Conservation (phyloP, 1,284 basidiomycete genomes). For the Anthracocystis walkeri region DNA sequence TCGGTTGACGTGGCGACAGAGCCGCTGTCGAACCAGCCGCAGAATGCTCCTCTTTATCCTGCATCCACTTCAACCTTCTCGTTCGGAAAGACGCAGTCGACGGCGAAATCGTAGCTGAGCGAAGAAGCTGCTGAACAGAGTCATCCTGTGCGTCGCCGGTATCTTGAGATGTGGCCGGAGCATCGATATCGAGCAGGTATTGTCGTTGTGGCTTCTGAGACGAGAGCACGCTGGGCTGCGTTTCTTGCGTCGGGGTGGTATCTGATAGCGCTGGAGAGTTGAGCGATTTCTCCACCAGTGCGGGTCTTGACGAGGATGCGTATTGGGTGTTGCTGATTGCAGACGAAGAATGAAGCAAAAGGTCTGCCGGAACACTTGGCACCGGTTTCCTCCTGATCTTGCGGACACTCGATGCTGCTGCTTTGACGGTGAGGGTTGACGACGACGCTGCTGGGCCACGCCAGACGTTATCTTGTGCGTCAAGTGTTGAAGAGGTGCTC, state of each 20-base stretch:
- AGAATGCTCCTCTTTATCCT: conserved; percentile 38
- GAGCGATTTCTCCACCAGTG: conserved; percentile 1
- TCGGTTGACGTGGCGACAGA: conserved; percentile 10
- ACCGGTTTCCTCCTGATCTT: conserved; percentile 29
- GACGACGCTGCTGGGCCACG: conserved; percentile 14
- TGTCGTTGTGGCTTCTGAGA: conserved; percentile 28
- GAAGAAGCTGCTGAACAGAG: conserved; percentile 26
- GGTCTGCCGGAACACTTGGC: conserved; percentile 23
- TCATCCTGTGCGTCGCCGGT: neutral
- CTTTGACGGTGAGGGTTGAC: neutral
- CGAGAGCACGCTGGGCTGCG: neutral
- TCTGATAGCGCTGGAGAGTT: neutral
- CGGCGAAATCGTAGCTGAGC: conserved; percentile 21
- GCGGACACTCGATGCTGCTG: conserved; percentile 11
- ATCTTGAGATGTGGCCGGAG: neutral
- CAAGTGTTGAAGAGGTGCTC: conserved; percentile 3
- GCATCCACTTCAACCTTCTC: conserved; percentile 26
- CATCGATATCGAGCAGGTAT: conserved; percentile 32
- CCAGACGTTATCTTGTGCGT: conserved; percentile 27
- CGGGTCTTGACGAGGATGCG: neutral
- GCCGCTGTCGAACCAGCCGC: neutral
- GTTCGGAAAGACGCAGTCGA: conserved; percentile 10
- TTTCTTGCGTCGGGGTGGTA: conserved; percentile 4
- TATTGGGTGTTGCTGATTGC: neutral
- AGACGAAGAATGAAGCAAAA: conserved; percentile 1